These are phyloP conservation scores for Zygoascus ofunaensis DNA, from an alignment of 805 yeast genomes.

Conservation along the genomic window DNA sequence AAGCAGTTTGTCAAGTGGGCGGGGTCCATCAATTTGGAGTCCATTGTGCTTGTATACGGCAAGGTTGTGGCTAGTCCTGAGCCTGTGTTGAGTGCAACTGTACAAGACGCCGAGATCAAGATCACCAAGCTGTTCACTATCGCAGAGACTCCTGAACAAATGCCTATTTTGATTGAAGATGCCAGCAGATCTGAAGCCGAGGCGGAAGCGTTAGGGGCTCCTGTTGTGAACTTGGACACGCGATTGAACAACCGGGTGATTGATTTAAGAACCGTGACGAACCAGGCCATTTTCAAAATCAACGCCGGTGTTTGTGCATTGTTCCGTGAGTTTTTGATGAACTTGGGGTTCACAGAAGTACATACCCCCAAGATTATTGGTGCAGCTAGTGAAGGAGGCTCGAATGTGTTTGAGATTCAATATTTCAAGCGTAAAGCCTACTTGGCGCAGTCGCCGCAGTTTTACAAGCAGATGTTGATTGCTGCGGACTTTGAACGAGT, in stretches of 20 bases:
- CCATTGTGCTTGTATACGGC: constrained; percentile 89
- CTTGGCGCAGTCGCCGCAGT: constrained; percentile 96
- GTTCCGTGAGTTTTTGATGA: constrained; percentile 77
- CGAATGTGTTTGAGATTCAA: constrained; percentile 87
- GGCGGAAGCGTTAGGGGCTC: constrained; percentile 74
- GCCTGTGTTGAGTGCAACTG: constrained; percentile 80
- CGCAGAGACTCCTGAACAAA: constrained; percentile 81
- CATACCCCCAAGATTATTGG: constrained; percentile 95
- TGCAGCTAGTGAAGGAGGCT: constrained; percentile 96
- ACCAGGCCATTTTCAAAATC: constrained; percentile 93
- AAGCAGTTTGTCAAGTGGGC: constrained; percentile 98
- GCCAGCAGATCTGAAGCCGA: constrained; percentile 87
- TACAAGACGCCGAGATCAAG: constrained; percentile 81
- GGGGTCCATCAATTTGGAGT: constrained; percentile 73
- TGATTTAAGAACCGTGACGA: constrained; percentile 92
- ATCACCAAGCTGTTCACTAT: constrained; percentile 65
- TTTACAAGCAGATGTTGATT: constrained; percentile 94
- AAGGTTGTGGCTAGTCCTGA: constrained; percentile 74
- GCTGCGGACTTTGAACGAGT: constrained; percentile 97
- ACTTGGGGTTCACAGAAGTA: constrained; percentile 70
- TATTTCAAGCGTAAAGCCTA: constrained; percentile 91
- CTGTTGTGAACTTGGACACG: constrained; percentile 92
- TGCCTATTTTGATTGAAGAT: constrained; percentile 93
- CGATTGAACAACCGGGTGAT: constrained; percentile 91
- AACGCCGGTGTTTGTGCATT: constrained; percentile 81